A percentile compares a stretch with the other conserved stretches of the same genome.
Conservation (phyloP, 352 stramenopile genomes). For the Phytophthora melonis region DNA sequence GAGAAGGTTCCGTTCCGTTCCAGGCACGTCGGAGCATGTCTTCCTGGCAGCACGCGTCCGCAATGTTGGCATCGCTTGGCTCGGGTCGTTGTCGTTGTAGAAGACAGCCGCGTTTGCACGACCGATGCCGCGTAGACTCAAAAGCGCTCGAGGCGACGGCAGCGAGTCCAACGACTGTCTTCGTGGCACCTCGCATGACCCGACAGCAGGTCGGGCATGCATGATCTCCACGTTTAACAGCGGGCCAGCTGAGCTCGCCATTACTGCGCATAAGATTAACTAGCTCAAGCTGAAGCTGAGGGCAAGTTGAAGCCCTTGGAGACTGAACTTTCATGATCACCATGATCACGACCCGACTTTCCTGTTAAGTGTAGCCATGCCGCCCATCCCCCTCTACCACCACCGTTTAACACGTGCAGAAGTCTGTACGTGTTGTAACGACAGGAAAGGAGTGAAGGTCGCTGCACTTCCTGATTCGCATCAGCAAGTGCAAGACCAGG, state of each 20-base stretch:
- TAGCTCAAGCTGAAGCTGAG: conserved; percentile 9
- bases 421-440: background rate
- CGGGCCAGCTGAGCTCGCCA: conserved; percentile 5
- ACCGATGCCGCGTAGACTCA: conserved; percentile 19
- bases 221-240: conserved; percentile 6
- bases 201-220: background rate
- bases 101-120: conserved; percentile 26
- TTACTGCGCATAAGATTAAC: conserved; percentile 17
- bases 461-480: background rate
- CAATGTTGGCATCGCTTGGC: too few species aligned
- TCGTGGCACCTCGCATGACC: background rate
- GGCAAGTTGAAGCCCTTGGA: background rate
- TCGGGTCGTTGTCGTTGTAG: background rate
- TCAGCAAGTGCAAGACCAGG: conserved; percentile 22
- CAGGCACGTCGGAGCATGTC: background rate
- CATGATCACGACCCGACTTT: conserved; percentile 7
- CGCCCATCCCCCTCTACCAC: conserved; percentile 15
- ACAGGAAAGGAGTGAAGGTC: too few species aligned
- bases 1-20: conserved; percentile 20
- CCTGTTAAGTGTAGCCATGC: conserved; percentile 23
- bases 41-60: background rate
- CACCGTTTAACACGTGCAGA: conserved; percentile 18
- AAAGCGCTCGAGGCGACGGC: conserved; percentile 1
- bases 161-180: background rate
- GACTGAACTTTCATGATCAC: conserved; percentile 1